phyloP scores from a whole-genome alignment of 441 rosid genomes.

The Manihot esculenta region DNA sequence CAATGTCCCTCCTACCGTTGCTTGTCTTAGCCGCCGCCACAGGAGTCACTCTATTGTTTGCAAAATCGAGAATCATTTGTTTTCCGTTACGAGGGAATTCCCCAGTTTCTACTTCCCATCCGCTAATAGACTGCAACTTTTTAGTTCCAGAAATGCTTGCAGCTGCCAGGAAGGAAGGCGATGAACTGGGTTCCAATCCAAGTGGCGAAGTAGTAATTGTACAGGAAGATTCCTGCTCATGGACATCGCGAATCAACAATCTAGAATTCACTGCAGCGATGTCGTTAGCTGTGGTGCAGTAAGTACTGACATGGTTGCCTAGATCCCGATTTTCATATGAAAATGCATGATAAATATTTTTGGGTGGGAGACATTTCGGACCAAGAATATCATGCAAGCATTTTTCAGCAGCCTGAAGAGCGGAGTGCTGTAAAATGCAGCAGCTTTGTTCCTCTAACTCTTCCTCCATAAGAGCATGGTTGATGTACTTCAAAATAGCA shows the following conservation, averaged over 20 bases:
- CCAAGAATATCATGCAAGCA: constrained; percentile 31
- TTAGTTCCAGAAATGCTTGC: background rate
- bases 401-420: constrained; percentile 35
- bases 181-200: background rate
- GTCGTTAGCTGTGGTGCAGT: background rate
- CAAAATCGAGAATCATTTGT: constrained; percentile 27
- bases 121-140: constrained; percentile 11
- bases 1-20: background rate
- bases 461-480: constrained; percentile 32
- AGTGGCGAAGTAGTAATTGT: background rate
- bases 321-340: constrained; percentile 7
- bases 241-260: background rate
- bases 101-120: constrained; percentile 33
- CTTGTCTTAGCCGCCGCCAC: constrained; percentile 21
- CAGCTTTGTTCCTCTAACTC: constrained; percentile 27
- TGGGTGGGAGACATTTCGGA: constrained; percentile 17
- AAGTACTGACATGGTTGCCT: constrained; percentile 10
- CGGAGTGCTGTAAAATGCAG: constrained; percentile 28
- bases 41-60: constrained; percentile 27
- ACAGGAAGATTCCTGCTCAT: background rate
- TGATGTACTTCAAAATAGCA: constrained; percentile 19
- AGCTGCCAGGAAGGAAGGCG: background rate
- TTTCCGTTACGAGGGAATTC: constrained; percentile 27
- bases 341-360: background rate
- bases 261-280: background rate